Percentiles rank a stretch among this genome's conserved stretches.
These are phyloP conservation scores for Sporisorium graminicola DNA, from an alignment of 1,284 basidiomycete species.

Conservation along the genomic window DNA sequence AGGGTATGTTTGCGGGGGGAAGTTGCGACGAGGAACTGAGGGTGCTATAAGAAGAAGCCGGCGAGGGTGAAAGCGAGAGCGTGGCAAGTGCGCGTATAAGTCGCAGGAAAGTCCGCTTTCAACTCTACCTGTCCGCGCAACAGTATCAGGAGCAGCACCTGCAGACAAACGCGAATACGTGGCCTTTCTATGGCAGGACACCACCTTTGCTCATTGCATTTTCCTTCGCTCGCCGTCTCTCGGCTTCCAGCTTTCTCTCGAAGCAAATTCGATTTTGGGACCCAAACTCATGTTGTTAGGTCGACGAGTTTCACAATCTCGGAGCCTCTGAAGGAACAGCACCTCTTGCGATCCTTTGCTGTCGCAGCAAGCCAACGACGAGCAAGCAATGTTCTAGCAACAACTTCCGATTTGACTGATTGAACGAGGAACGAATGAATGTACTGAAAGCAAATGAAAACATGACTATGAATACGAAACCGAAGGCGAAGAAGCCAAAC, in stretches of 20 bases:
- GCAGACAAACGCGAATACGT: constrained; percentile 7
- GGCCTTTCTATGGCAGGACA: background rate
- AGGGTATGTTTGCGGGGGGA: background rate
- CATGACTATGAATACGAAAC: constrained; percentile 6
- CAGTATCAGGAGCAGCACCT: no score
- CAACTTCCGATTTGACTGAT: background rate
- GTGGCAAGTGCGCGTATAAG: constrained; percentile 3
- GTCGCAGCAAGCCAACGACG: background rate
- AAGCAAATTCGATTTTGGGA: background rate
- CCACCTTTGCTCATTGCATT: background rate
- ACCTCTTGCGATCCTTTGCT: background rate
- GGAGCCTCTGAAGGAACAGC: background rate
- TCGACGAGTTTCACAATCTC: background rate
- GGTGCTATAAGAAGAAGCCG: constrained; percentile 13
- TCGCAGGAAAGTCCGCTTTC: background rate
- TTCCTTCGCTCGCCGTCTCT: constrained; percentile 42
- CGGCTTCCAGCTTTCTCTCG: constrained; percentile 36
- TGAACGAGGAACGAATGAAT: constrained; percentile 1
- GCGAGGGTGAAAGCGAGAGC: background rate
- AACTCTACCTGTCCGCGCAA: background rate
- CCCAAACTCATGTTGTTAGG: background rate
- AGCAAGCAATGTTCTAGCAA: background rate
- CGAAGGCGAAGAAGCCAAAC: background rate
- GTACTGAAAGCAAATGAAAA: background rate
- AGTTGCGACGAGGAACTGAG: background rate